These are phyloP conservation scores for Alternaria atra DNA, from an alignment of 2,329 filamentous ascomycete species.

Conservation along the genomic window DNA sequence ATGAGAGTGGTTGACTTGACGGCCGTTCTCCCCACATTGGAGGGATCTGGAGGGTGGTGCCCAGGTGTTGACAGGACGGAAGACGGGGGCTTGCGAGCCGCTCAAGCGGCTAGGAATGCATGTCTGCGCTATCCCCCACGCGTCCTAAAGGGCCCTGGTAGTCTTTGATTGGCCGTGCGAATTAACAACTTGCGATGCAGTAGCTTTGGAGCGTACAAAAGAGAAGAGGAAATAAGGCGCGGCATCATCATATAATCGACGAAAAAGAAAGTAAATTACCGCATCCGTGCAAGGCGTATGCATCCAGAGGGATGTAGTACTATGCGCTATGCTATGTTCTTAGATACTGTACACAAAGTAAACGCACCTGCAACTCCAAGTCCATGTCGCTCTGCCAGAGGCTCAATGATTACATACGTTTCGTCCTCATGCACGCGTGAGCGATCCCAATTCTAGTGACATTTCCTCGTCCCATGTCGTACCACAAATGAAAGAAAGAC, in stretches of 20 bases:
- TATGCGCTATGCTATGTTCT: conserved; percentile 13
- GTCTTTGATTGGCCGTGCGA: conserved; percentile 10
- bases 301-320: conserved; percentile 17
- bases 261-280: conserved; percentile 1
- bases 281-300: neutral
- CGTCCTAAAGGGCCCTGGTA: neutral
- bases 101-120: conserved; percentile 4
- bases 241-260: neutral
- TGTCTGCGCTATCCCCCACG: conserved; percentile 17
- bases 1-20: neutral
- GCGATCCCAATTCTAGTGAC: conserved; percentile 33
- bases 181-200: neutral
- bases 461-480: conserved; percentile 10
- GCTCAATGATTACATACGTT: conserved; percentile 17
- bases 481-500: neutral
- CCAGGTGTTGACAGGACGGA: neutral
- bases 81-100: conserved; percentile 11
- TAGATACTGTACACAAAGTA: conserved; percentile 17
- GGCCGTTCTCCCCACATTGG: neutral
- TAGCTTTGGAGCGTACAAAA: neutral
- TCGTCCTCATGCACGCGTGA: conserved; percentile 36
- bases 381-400: conserved; percentile 20
- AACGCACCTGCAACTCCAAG: conserved; percentile 28
- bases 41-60: neutral
- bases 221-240: neutral